phyloP scores from a whole-genome alignment of 148 eudicot genomes.

The Chenopodium berlandieri region DNA sequence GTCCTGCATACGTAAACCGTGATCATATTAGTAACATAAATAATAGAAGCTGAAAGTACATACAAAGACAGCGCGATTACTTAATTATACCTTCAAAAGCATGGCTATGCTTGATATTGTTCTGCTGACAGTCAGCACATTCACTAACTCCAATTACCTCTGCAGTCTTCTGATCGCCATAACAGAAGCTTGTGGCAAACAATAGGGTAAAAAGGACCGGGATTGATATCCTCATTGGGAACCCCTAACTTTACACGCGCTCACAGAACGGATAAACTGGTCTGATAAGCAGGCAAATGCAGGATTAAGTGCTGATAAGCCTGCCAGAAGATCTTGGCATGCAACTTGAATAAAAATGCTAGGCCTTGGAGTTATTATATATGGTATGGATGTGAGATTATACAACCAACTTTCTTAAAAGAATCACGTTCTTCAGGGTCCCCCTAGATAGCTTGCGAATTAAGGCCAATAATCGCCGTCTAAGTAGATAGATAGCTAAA shows the following conservation, averaged over 20 bases:
- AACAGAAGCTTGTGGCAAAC: constrained; percentile 36
- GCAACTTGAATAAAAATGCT: constrained; percentile 4
- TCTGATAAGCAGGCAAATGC: neutral
- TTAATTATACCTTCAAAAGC: constrained; percentile 45
- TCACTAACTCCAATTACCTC: constrained; percentile 51
- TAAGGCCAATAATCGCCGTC: constrained; percentile 18
- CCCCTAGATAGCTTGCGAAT: neutral
- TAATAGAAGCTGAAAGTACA: neutral
- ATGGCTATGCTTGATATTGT: constrained; percentile 44
- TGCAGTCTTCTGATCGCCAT: constrained; percentile 36
- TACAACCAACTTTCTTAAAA: constrained; percentile 21
- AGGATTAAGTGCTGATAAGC: neutral
- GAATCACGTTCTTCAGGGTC: constrained; percentile 19
- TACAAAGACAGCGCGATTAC: no score
- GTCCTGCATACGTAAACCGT: constrained; percentile 30
- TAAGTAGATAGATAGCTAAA: constrained; percentile 18
- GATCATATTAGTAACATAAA: neutral
- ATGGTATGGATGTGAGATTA: constrained; percentile 8
- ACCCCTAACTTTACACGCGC: neutral
- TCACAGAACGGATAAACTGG: neutral
- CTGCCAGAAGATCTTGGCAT: neutral
- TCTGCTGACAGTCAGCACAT: constrained; percentile 53
- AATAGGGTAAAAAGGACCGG: constrained; percentile 30
- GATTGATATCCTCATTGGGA: constrained; percentile 19
- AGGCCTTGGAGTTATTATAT: constrained; percentile 18